A percentile compares a stretch with the other conserved stretches of the same genome.
These are phyloP conservation scores for Ochromonadaceae sp. DNA, from an alignment of 352 stramenopile species.

Conservation along the genomic window DNA sequence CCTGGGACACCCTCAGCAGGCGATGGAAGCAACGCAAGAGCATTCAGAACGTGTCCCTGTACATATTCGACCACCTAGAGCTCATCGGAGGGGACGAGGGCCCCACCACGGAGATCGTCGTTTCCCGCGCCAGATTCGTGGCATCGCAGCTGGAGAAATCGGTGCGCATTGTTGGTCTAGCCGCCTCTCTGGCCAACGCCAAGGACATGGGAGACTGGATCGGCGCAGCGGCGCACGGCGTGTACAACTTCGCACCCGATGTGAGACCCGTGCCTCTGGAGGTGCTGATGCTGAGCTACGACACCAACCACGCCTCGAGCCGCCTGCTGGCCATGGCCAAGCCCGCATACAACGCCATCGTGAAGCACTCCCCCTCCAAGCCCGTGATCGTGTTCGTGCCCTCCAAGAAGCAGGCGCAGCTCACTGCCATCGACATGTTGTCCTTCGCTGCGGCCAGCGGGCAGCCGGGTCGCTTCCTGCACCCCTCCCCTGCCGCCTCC, in stretches of 20 bases:
- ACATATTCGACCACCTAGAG: conserved; percentile 93
- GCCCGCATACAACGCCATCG: conserved; percentile 85
- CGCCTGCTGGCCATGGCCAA: conserved; percentile 96
- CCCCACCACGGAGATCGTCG: conserved; percentile 78
- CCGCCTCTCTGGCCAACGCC: conserved; percentile 90
- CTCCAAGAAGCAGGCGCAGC: conserved; percentile 88
- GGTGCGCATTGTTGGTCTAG: conserved; percentile 79
- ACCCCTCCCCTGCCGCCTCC: not conserved
- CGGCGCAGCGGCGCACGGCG: conserved; percentile 67
- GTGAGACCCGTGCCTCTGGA: conserved; percentile 84
- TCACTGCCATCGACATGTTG: conserved; percentile 96
- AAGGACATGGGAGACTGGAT: conserved; percentile 96
- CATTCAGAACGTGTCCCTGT: conserved; percentile 77
- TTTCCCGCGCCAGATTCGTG: conserved; percentile 95
- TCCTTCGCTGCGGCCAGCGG: conserved; percentile 74
- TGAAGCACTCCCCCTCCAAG: conserved; percentile 40
- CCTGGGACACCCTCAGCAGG: conserved; percentile 89
- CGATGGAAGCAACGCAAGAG: conserved; percentile 90
- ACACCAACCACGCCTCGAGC: conserved; percentile 88
- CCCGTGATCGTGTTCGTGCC: conserved; percentile 74
- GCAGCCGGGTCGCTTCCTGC: conserved; percentile 17
- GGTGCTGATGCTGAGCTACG: conserved; percentile 91
- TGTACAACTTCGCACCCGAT: conserved; percentile 88
- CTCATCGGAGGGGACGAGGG: conserved; percentile 56
- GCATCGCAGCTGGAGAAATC: conserved; percentile 48